Percentiles rank a stretch among this genome's conserved stretches.
These are phyloP conservation scores for Mortierella sp. DNA, from an alignment of 371 early-diverging fungal species.

Conservation along the genomic window DNA sequence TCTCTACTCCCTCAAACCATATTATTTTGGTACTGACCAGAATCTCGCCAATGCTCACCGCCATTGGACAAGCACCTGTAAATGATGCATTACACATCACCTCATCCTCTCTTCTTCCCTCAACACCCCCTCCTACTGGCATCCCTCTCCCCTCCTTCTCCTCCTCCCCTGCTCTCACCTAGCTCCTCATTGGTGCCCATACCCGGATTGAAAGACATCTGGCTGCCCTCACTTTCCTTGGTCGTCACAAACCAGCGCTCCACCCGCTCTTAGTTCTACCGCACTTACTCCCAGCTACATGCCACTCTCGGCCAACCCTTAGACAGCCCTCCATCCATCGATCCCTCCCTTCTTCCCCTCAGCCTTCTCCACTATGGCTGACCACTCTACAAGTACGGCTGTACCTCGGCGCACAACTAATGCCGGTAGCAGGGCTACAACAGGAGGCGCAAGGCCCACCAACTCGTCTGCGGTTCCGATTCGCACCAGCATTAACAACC, in stretches of 20 bases:
- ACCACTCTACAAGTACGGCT: slow-evolving; percentile 16
- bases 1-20: too few relatives aligned
- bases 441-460: background rate
- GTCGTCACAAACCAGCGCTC: background rate
- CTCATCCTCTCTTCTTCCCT: background rate
- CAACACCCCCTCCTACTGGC: slow-evolving; percentile 1
- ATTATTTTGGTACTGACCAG: too few relatives aligned
- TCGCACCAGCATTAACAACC: too few relatives aligned
- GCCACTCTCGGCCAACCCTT: background rate
- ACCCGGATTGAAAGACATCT: slow-evolving; percentile 54
- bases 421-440: background rate
- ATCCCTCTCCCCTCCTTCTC: slow-evolving; percentile 2
- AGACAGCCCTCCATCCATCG: background rate
- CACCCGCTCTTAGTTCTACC: background rate
- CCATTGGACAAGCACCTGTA: too few relatives aligned
- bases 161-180: background rate
- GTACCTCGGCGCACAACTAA: slow-evolving; percentile 6
- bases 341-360: background rate
- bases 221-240: slow-evolving; percentile 6
- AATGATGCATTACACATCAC: too few relatives aligned
- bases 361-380: slow-evolving; percentile 25
- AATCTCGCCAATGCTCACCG: too few relatives aligned
- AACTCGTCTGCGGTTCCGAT: slow-evolving; percentile 1
- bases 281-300: background rate
- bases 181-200: slow-evolving; percentile 17